phyloP scores from a whole-genome alignment of 331 rosid genomes.

The Ulmus americana region DNA sequence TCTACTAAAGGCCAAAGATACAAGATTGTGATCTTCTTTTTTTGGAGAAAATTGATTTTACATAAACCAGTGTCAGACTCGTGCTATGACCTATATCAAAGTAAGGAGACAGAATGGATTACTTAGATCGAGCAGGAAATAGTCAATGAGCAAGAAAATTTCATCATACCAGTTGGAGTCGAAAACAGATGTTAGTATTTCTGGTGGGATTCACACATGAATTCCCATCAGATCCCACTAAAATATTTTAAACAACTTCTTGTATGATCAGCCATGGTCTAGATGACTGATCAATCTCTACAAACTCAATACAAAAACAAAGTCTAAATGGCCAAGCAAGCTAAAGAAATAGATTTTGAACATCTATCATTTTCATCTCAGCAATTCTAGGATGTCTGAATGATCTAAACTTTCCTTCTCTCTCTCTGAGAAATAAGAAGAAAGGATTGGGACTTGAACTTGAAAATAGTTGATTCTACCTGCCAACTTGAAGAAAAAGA shows the following conservation, averaged over 20 bases:
- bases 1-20: no score
- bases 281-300: slow-evolving; percentile 4
- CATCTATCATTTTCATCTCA: neutral
- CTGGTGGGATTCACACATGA: neutral
- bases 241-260: slow-evolving; percentile 11
- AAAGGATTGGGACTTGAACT: neutral
- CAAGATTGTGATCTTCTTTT: no score
- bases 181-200: slow-evolving; percentile 3
- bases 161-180: slow-evolving; percentile 14
- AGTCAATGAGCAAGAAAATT: slow-evolving; percentile 7
- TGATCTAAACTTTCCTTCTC: neutral
- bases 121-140: neutral
- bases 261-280: slow-evolving; percentile 1
- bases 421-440: neutral
- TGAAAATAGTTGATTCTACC: neutral
- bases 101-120: neutral
- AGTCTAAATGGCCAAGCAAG: slow-evolving; percentile 13
- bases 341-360: neutral
- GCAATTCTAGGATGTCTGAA: neutral
- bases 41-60: neutral
- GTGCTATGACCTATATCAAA: neutral
- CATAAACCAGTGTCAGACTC: neutral
- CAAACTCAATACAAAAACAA: neutral
- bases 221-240: slow-evolving; percentile 11
- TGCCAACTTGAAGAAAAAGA: neutral